Evolutionary conservation across 192 early-diverging fungal species (phyloP), one percentile per base, ranked within the genome.

Genomic region (Backusella tarrabulga): DNA sequence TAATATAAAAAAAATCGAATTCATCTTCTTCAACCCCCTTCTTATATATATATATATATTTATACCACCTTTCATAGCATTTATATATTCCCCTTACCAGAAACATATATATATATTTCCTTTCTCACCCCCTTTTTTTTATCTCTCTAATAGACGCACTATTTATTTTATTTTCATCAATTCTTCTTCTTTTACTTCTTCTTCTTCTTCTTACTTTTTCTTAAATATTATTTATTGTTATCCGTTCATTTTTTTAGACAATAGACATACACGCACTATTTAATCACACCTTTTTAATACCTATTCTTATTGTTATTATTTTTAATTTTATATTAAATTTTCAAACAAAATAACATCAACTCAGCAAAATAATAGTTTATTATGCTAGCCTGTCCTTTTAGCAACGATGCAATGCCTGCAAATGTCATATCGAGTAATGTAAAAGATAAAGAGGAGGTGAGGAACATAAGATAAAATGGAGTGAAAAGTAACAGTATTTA

Each of bases 361-460:
- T 56, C n/a, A 36, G 15, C 17, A 69, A 11, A 68, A 68, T 35
- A 68, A 34, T 68, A 34, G 35, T 68, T 17, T 67, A 67, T 34
- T 68, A 68, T 68, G 54, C 54, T 60, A 26, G 54, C 54, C 54
- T 60, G 54, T 26, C 54, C 54, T 60, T 60, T 60, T 60, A 60
- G 6, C 6, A 60, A 60, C 21, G 54, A 60, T 7, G 54, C 54
- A 60, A 60, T 60, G 54, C 23, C 54, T 23, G 9, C 54, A 60
- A 60, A 60, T 26, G 11, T 77, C 6, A 67, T 60, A 21, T 23
- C 72, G 34, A 67, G 67, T 54, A 77, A 69, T 36, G 63, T 12
- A 19, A 79, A 72, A 73, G 75, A 78, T 21, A 78, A 79, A 50
- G 81, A 78, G 29, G 77, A 78, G 76, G 81, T 76, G 41, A 73